Conservation (phyloP, 352 stramenopile species). For the Pythium grandisporangium region DNA sequence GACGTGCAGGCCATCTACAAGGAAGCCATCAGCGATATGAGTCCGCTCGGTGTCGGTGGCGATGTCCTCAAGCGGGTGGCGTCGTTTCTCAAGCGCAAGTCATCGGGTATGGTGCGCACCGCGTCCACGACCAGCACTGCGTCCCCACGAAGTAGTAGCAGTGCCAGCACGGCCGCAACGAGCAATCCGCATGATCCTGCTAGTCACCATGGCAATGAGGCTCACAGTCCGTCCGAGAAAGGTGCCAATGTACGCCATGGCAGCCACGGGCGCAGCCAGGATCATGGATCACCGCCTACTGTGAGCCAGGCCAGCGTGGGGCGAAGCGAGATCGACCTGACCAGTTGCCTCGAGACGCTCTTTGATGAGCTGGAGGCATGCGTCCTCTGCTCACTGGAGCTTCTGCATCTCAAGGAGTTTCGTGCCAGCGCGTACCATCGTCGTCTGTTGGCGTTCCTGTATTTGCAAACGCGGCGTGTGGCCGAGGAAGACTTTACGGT, state of each 20-base stretch:
- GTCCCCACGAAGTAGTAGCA: slow-evolving; percentile 4
- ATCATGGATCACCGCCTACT: not conserved
- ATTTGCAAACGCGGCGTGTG: slow-evolving; percentile 83
- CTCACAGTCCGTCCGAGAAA: slow-evolving; percentile 9
- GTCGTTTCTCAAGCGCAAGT: slow-evolving; percentile 32
- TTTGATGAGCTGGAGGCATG: slow-evolving; percentile 75
- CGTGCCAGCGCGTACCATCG: slow-evolving; percentile 66
- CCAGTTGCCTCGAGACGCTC: slow-evolving; percentile 18
- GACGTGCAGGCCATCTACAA: slow-evolving; percentile 32
- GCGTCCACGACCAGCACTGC: slow-evolving; percentile 2
- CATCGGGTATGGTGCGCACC: not conserved
- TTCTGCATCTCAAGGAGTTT: slow-evolving; percentile 70
- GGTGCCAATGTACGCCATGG: not conserved
- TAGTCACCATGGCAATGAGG: not conserved
- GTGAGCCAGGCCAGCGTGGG: slow-evolving; percentile 6
- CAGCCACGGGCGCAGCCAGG: not conserved
- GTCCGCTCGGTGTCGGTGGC: slow-evolving; percentile 38
- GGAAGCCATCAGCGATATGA: slow-evolving; percentile 23
- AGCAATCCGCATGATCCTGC: not conserved
- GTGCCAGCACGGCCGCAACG: slow-evolving; percentile 8
- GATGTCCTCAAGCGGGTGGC: slow-evolving; percentile 45
- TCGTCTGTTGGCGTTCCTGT: slow-evolving; percentile 87
- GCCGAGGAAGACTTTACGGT: slow-evolving; percentile 94
- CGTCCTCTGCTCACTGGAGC: slow-evolving; percentile 57
- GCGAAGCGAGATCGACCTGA: slow-evolving; percentile 11